A percentile compares a stretch with the other conserved stretches of the same genome.
These are phyloP conservation scores for Tetrahymena elliotti DNA, from an alignment of 73 alveolate species.

Conservation along the genomic window DNA sequence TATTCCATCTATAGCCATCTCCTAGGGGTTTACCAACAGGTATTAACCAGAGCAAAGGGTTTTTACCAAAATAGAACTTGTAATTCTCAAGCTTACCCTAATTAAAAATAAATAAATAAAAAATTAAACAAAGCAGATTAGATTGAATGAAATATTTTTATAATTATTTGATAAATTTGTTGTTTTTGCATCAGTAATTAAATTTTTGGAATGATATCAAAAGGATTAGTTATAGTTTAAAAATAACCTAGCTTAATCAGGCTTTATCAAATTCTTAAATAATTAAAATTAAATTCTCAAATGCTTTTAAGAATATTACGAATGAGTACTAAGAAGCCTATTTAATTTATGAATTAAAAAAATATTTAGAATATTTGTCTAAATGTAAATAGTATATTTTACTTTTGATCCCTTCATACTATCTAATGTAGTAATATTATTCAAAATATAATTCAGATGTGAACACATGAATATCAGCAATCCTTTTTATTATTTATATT, in stretches of 20 bases:
- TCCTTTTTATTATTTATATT: not conserved
- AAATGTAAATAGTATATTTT: not conserved
- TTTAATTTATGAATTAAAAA: not conserved
- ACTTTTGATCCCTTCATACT: not conserved
- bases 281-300: not conserved
- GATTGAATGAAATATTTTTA: too few species aligned
- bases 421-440: not conserved
- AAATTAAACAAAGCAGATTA: not conserved
- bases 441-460: not conserved
- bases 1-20: constrained; percentile 36
- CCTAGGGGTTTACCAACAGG: constrained; percentile 24
- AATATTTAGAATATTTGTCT: not conserved
- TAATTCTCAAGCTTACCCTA: not conserved
- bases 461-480: not conserved
- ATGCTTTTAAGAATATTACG: not conserved
- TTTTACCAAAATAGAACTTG: constrained; percentile 23
- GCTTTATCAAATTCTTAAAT: not conserved
- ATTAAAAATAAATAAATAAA: not conserved
- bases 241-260: not conserved
- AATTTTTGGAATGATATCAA: too few species aligned
- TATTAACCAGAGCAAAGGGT: constrained; percentile 25
- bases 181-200: not conserved
- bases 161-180: not conserved
- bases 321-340: not conserved
- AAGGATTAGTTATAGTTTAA: not conserved